phyloP scores from a whole-genome alignment of 768 basidiomycete species.

The Naganishia antarctica region DNA sequence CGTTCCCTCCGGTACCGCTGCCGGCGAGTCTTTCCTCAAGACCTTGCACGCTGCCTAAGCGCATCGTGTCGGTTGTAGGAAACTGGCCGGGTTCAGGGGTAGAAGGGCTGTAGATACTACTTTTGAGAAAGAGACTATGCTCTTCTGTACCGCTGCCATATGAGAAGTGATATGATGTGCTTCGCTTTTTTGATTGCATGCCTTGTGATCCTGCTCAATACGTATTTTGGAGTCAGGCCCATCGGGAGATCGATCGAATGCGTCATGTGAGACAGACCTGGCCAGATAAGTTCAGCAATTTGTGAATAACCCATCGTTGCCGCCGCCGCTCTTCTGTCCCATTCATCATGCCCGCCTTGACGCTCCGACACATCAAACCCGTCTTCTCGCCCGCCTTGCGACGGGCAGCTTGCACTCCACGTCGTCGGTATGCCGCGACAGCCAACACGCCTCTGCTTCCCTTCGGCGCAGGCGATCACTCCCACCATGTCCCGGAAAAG shows the following conservation, averaged over 20 bases:
- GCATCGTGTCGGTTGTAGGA: constrained; percentile 18
- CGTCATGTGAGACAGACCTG: constrained; percentile 8
- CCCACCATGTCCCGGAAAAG: not conserved
- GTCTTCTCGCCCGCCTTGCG: not conserved
- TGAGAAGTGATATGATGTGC: constrained; percentile 17
- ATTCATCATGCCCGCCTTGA: too few relatives aligned
- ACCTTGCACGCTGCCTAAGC: constrained; percentile 78
- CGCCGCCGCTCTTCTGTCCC: too few relatives aligned
- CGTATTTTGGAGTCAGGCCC: too few relatives aligned
- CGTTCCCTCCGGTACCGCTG: constrained; percentile 57
- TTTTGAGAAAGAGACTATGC: constrained; percentile 7
- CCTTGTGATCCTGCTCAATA: not conserved
- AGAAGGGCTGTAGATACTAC: constrained; percentile 1
- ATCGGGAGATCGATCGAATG: not conserved
- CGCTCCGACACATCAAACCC: too few relatives aligned
- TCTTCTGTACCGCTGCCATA: not conserved
- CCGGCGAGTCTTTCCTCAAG: constrained; percentile 76
- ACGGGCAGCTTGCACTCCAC: not conserved
- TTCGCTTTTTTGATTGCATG: too few relatives aligned
- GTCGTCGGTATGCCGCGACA: not conserved
- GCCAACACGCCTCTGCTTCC: not conserved
- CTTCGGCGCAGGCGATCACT: not conserved
- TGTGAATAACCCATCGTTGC: too few relatives aligned
- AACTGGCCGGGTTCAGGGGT: not conserved
- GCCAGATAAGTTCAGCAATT: too few relatives aligned